Conservation (phyloP, 225 moss, liverwort and hornwort genomes). For the Pseudoscleropodium purum region DNA sequence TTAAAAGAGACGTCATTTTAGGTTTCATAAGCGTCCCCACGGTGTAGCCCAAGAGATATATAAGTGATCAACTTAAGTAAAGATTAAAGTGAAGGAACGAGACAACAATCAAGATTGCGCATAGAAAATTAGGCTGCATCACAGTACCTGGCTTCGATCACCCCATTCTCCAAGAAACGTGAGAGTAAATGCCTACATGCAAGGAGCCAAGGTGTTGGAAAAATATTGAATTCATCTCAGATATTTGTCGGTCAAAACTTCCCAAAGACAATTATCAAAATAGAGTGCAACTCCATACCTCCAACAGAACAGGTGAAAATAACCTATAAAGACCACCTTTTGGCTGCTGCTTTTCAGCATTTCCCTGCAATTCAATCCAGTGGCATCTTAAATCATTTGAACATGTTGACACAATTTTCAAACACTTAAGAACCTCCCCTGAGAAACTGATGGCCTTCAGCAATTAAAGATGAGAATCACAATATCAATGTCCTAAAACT, state of each 20-base stretch:
- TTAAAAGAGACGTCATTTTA: not conserved
- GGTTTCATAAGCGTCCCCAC: not conserved
- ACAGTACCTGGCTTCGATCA: conserved; percentile 82
- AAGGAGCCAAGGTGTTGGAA: not conserved
- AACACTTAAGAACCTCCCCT: not conserved
- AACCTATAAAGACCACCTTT: conserved; percentile 11
- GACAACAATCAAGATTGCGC: not conserved
- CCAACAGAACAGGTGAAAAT: conserved; percentile 44
- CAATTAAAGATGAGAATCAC: not conserved
- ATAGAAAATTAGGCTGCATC: not conserved
- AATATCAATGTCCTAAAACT: not conserved
- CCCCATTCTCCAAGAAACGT: conserved; percentile 98
- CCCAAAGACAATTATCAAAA: not conserved
- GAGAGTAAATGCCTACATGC: conserved; percentile 71
- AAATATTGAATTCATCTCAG: not conserved
- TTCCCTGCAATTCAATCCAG: conserved; percentile 22
- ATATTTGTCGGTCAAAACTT: not conserved
- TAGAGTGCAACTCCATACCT: conserved; percentile 26
- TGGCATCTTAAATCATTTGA: not conserved
- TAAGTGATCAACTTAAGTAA: not conserved
- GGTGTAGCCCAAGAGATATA: not conserved
- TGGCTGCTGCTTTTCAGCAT: conserved; percentile 23
- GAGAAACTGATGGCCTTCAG: not conserved
- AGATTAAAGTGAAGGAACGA: not conserved
- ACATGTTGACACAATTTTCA: not conserved